Base-by-base conservation (phyloP, 352 stramenopile species). In the Globisporangium yorkense region DNA sequence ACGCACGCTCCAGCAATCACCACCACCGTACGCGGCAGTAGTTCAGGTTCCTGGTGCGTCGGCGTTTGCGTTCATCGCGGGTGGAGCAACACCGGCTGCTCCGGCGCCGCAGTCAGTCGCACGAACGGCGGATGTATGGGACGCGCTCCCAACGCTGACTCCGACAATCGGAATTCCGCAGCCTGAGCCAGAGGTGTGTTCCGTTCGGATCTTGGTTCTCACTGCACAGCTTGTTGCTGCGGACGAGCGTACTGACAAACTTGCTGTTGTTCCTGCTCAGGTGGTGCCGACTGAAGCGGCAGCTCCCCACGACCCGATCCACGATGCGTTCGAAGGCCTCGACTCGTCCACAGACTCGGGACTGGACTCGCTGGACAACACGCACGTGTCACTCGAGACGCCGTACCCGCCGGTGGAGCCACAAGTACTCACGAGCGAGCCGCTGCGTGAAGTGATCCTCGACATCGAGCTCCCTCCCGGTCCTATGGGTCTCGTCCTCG, bases 401-500 rank as follows among this genome's bases (percentile, higher is more conserved):
- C 54, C 52, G 51, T 64, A 64, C 29, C 48, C 70, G 54, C 54
- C 70, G 57, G 24, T 53, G 54, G 49, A 73, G 62, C 54, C 69
- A 47, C 54, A 39, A 59, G 39, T 49, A 60, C 57, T 65, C 45
- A 62, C 68, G n/a, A 79, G 56, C 24, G 78, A 87, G 33, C 70
- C 74, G 5, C 61, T 87, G 27, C 79, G 80, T 24, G 85, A 94
- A 69, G 81, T 93, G 12, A 79, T 93, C 54, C 51, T 94, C 13
- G 85, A 94, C 63, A 80, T 91, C 10, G 85, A 94, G 12, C 65
- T 94, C 0, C 83, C 83, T 8, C 69, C 83, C 24, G 85, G 85
- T 56, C 83, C 85, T 0, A 92, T 94, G 81, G 85, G 85, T 24
- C 67, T 94, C 43, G 76, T 93, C 66, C 67, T 94, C 18, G 85